phyloP scores from a whole-genome alignment of 345 rosid species.

The Mercurialis annua region DNA sequence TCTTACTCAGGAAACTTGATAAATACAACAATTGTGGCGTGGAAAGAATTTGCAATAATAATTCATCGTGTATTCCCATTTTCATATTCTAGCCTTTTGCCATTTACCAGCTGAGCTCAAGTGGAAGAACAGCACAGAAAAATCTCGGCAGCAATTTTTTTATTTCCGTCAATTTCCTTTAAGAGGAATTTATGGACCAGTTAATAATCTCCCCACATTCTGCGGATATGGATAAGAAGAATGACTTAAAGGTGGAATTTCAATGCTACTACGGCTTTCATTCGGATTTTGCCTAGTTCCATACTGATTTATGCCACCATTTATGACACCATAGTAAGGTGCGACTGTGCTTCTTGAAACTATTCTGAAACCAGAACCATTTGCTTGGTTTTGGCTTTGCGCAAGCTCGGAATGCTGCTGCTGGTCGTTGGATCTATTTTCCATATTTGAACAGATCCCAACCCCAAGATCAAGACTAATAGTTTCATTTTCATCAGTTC shows the following conservation, averaged over 20 bases:
- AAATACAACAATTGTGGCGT: slow-evolving; percentile 18
- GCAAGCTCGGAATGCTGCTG: slow-evolving; percentile 39
- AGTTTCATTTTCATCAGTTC: slow-evolving; percentile 52
- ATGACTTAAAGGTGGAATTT: slow-evolving; percentile 46
- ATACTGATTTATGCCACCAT: slow-evolving; percentile 50
- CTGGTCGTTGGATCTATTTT: slow-evolving; percentile 46
- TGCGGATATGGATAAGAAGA: slow-evolving; percentile 73
- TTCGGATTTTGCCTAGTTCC: slow-evolving; percentile 48
- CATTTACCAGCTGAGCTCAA: slow-evolving; percentile 19
- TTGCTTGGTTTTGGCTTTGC: slow-evolving; percentile 38
- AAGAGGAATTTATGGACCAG: slow-evolving; percentile 54
- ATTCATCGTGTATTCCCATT: slow-evolving; percentile 16
- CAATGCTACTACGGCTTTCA: slow-evolving; percentile 40
- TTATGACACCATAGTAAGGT: slow-evolving; percentile 52
- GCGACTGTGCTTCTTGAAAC: slow-evolving; percentile 46
- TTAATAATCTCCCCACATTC: slow-evolving; percentile 67
- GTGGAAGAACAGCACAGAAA: slow-evolving; percentile 12
- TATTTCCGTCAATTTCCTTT: slow-evolving; percentile 15
- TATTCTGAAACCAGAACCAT: slow-evolving; percentile 47
- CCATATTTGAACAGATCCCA: slow-evolving; percentile 58
- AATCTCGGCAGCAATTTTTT: slow-evolving; percentile 13
- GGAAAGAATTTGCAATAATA: slow-evolving; percentile 6
- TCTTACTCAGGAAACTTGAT: slow-evolving; percentile 14
- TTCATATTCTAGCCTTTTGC: slow-evolving; percentile 18
- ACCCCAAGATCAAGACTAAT: slow-evolving; percentile 96